Conservation (phyloP, 805 yeast species). For the Candida tammaniensis region DNA sequence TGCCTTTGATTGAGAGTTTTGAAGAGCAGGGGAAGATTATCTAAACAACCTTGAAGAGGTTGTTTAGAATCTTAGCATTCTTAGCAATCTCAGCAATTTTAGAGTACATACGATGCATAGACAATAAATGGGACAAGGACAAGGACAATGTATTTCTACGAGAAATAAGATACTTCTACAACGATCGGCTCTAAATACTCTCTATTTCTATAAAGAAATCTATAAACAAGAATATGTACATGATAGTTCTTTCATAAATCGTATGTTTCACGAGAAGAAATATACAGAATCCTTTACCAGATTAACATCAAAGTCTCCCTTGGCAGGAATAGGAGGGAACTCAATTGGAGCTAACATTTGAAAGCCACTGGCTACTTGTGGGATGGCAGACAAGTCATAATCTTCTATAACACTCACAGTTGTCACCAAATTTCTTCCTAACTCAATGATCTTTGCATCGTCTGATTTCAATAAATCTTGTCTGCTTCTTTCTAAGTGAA, state of each 20-base stretch:
- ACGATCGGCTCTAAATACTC: too few relatives aligned
- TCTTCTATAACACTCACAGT: constrained; percentile 58
- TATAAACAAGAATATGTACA: neutral
- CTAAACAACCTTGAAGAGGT: too few relatives aligned
- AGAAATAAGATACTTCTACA: too few relatives aligned
- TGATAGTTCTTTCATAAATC: neutral
- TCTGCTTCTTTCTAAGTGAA: constrained; percentile 66
- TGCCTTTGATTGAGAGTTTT: constrained; percentile 71
- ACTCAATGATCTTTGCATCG: constrained; percentile 45
- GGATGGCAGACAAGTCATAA: constrained; percentile 20
- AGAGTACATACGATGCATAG: too few relatives aligned
- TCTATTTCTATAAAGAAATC: too few relatives aligned
- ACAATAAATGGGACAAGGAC: too few relatives aligned
- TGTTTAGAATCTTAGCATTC: too few relatives aligned
- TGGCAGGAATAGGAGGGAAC: constrained; percentile 71
- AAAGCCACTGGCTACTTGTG: constrained; percentile 20
- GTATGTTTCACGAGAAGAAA: constrained; percentile 53
- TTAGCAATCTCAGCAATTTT: too few relatives aligned
- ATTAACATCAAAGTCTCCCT: constrained; percentile 80
- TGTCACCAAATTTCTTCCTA: constrained; percentile 60
- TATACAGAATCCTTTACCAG: constrained; percentile 71
- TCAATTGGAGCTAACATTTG: constrained; percentile 63
- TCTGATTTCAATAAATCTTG: constrained; percentile 50
- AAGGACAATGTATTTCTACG: too few relatives aligned
- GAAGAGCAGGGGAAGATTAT: constrained; percentile 84